These are phyloP conservation scores for Leishmania braziliensis DNA, from an alignment of 208 protist species.

Conservation along the genomic window DNA sequence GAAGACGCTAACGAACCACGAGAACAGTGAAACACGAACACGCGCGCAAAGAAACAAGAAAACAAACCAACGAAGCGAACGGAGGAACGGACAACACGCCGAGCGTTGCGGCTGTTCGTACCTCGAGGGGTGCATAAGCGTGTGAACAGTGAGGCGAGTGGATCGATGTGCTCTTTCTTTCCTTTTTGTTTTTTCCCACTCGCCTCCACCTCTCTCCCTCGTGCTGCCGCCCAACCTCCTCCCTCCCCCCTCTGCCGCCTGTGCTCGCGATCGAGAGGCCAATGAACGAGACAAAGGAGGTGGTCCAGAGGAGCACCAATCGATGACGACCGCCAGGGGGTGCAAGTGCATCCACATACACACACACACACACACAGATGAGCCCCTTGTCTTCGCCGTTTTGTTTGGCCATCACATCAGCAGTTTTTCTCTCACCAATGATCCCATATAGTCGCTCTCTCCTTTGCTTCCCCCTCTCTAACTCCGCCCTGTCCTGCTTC, in stretches of 20 bases:
- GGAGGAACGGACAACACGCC: background rate
- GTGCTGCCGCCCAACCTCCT: background rate
- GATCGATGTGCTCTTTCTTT: background rate
- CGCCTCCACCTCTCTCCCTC: background rate
- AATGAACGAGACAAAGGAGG: background rate
- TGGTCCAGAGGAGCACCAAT: background rate
- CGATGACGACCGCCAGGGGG: background rate
- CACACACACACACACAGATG: background rate
- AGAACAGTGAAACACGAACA: background rate
- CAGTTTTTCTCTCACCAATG: no score
- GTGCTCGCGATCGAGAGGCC: background rate
- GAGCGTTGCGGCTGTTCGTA: background rate
- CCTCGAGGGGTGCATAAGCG: background rate
- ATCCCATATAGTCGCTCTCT: background rate
- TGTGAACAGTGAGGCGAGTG: background rate
- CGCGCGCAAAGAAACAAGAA: background rate
- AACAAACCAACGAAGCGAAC: background rate
- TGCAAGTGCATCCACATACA: background rate
- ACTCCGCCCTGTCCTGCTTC: background rate
- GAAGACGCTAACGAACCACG: slow-evolving; percentile 3
- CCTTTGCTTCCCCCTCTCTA: background rate
- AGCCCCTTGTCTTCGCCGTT: background rate
- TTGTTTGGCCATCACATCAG: background rate
- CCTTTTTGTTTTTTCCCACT: background rate
- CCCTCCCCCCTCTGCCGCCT: background rate